Conservation (phyloP, 2,329 filamentous ascomycete species). For the Fusarium pseudoanthophilum region DNA sequence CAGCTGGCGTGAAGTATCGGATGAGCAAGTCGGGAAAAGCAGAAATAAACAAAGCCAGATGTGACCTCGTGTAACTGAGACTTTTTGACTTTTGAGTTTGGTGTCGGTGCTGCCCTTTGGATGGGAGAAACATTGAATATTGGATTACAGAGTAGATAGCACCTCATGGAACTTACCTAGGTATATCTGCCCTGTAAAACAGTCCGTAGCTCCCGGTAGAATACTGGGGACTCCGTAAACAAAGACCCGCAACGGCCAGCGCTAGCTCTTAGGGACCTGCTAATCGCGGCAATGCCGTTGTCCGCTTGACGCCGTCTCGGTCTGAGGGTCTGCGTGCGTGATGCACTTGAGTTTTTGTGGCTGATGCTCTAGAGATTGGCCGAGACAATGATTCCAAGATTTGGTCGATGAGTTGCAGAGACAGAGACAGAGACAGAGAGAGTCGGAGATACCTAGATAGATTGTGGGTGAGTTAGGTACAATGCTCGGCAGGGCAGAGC, state of each 20-base stretch:
- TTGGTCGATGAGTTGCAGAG: neutral
- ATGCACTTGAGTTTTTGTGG: constrained; percentile 2
- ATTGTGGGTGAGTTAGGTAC: constrained; percentile 3
- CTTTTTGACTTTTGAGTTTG: neutral
- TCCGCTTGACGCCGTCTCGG: constrained; percentile 39
- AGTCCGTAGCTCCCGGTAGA: constrained; percentile 44
- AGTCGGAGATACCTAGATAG: constrained; percentile 1
- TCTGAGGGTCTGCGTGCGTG: constrained; percentile 17
- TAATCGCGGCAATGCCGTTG: constrained; percentile 46
- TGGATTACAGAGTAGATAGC: constrained; percentile 23
- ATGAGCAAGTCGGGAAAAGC: neutral
- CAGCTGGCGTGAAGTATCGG: neutral
- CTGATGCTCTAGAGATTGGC: neutral
- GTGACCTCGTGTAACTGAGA: constrained; percentile 38
- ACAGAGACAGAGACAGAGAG: neutral
- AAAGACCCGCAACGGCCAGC: constrained; percentile 42
- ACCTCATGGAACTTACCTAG: constrained; percentile 28
- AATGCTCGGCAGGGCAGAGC: constrained; percentile 19
- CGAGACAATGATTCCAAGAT: neutral
- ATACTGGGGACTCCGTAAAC: constrained; percentile 31
- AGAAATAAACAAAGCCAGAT: constrained; percentile 17
- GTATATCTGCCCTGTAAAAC: constrained; percentile 29
- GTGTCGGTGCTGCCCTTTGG: constrained; percentile 27
- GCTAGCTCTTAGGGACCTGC: constrained; percentile 37
- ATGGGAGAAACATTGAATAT: constrained; percentile 42